A percentile compares a stretch with the other conserved stretches of the same genome.
Conservation (phyloP, 495 filamentous ascomycete genomes). For the Penicillium subrubescens region DNA sequence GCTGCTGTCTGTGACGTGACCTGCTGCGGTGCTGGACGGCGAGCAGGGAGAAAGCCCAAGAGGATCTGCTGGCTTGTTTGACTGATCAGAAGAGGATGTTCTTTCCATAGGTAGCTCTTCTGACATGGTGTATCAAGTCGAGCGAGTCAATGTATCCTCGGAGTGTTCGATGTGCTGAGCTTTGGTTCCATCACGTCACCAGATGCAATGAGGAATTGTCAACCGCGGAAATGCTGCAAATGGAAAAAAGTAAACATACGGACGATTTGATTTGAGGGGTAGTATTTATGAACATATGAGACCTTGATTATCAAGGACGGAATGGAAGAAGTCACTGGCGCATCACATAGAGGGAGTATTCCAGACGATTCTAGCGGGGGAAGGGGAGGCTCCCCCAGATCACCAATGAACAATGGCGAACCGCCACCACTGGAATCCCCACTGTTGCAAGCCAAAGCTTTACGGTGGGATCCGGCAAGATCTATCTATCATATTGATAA, state of each 20-base stretch:
- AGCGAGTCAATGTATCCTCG: not conserved
- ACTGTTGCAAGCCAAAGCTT: not conserved
- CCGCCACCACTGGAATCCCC: conserved; percentile 4
- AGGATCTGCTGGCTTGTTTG: not conserved
- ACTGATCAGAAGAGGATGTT: not conserved
- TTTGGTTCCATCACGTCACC: conserved; percentile 16
- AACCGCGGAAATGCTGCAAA: conserved; percentile 1
- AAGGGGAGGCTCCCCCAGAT: conserved; percentile 8
- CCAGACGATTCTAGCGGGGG: conserved; percentile 34
- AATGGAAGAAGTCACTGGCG: conserved; percentile 2
- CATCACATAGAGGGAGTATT: conserved; percentile 17
- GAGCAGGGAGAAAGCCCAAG: not conserved
- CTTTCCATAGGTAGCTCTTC: conserved; percentile 6
- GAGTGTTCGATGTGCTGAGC: not conserved
- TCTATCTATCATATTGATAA: not conserved
- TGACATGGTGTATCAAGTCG: not conserved
- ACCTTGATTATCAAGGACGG: not conserved
- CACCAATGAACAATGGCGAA: not conserved
- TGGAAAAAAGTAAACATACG: conserved; percentile 4
- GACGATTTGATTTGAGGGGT: too few relatives aligned
- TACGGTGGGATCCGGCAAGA: not conserved
- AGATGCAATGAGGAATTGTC: not conserved
- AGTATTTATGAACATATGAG: not conserved
- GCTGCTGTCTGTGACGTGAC: conserved; percentile 13
- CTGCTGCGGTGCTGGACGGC: not conserved